Evolutionary conservation across 768 basidiomycete species (phyloP).

Genomic region (Tricholoma furcatifolium): DNA sequence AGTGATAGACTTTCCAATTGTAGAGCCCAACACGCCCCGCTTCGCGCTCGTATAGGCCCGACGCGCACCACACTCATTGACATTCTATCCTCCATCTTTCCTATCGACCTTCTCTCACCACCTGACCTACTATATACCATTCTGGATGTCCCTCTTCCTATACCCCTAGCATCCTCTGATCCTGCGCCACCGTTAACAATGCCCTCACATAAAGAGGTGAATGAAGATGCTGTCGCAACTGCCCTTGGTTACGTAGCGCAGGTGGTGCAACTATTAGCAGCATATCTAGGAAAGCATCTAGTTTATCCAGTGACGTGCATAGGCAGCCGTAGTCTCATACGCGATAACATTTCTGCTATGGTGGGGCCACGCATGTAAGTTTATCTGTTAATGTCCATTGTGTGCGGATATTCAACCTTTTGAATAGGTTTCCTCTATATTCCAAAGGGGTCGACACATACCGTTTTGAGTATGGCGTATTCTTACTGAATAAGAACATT

Average conservation of each 20-base stretch:
- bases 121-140: conserved; percentile 90
- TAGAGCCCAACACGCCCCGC: conserved; percentile 47
- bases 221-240: conserved; percentile 84
- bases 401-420: conserved; percentile 4
- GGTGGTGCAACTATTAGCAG: conserved; percentile 77
- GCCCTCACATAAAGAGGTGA: conserved; percentile 64
- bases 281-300: conserved; percentile 72
- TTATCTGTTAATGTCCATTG: not conserved
- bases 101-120: conserved; percentile 83
- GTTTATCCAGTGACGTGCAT: conserved; percentile 90
- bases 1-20: conserved; percentile 15
- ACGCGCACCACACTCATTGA: conserved; percentile 67
- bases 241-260: conserved; percentile 91
- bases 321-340: conserved; percentile 88
- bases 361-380: conserved; percentile 90
- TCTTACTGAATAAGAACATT: conserved; percentile 94
- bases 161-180: conserved; percentile 69
- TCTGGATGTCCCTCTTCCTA: conserved; percentile 85
- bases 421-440: conserved; percentile 86
- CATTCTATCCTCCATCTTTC: conserved; percentile 75
- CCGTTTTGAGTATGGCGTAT: conserved; percentile 97
- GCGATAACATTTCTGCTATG: conserved; percentile 93
- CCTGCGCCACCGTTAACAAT: conserved; percentile 82
- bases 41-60: conserved; percentile 48
- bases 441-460: conserved; percentile 94